Conservation (phyloP, 345 rosid species). For the Heritiera fomes region DNA sequence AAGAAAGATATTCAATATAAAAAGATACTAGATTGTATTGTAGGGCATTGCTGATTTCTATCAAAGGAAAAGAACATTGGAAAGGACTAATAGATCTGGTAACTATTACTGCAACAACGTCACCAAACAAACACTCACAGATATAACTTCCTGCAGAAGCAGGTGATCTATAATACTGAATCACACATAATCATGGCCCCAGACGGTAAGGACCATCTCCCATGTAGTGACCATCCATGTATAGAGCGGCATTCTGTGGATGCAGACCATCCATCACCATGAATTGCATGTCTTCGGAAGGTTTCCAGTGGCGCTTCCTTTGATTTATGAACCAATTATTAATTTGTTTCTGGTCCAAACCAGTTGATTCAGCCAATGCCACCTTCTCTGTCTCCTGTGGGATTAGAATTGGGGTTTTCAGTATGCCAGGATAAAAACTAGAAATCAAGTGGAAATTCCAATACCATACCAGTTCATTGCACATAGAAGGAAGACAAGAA, state of each 20-base stretch:
- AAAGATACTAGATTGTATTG: conserved; percentile 6
- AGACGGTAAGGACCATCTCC: conserved; percentile 92
- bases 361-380: conserved; percentile 93
- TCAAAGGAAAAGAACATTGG: background rate
- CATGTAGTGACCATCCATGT: conserved; percentile 91
- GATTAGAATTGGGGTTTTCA: background rate
- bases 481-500: background rate
- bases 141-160: background rate
- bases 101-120: conserved; percentile 10
- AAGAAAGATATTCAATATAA: background rate
- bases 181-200: conserved; percentile 56
- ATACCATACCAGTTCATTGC: background rate
- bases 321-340: conserved; percentile 99
- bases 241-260: conserved; percentile 81
- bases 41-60: conserved; percentile 3
- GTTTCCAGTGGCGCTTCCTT: conserved; percentile 98
- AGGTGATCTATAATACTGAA: background rate
- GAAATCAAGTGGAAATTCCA: background rate
- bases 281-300: conserved; percentile 99
- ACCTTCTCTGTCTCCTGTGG: conserved; percentile 92
- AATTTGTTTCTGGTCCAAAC: conserved; percentile 97
- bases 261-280: conserved; percentile 99
- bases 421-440: too few relatives aligned
- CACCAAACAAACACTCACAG: conserved; percentile 10
- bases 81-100: conserved; percentile 3